Conservation (phyloP, 2,329 filamentous ascomycete species). For the Beauveria brongniartii region DNA sequence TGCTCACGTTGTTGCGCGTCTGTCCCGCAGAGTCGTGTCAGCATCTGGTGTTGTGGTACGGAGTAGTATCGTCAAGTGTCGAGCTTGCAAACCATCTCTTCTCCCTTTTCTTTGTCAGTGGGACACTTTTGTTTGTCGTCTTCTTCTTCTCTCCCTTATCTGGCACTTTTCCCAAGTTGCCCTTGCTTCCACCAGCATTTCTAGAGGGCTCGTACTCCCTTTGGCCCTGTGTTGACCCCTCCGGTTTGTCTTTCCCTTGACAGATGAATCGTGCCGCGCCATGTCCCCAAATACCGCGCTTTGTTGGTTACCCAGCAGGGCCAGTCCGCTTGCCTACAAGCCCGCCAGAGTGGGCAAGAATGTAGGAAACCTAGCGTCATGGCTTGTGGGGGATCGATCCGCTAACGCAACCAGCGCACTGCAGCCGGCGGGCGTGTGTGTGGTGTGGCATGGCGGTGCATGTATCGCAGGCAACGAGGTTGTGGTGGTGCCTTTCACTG, state of each 20-base stretch:
- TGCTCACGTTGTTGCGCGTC: not conserved
- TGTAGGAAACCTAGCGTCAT: not conserved
- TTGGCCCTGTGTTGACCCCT: too few relatives aligned
- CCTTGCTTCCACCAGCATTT: too few relatives aligned
- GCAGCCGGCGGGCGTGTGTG: not conserved
- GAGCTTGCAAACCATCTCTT: too few relatives aligned
- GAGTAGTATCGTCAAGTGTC: too few relatives aligned
- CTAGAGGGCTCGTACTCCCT: too few relatives aligned
- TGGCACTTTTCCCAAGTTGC: too few relatives aligned
- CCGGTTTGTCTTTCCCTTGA: not conserved
- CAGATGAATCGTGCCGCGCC: not conserved
- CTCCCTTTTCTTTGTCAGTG: too few relatives aligned
- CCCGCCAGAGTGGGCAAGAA: not conserved
- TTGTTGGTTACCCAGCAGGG: not conserved
- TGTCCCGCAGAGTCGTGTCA: too few relatives aligned
- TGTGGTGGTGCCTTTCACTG: not conserved
- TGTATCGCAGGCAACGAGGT: not conserved
- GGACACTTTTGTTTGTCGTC: too few relatives aligned
- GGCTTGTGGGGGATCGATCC: constrained; percentile 4
- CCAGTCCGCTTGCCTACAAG: not conserved
- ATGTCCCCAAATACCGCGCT: not conserved
- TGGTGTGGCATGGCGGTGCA: not conserved
- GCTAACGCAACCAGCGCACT: constrained; percentile 1
- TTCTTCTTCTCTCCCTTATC: too few relatives aligned
- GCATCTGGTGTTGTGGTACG: too few relatives aligned